Percentiles rank a stretch among this genome's conserved stretches.
Evolutionary conservation across 2,329 filamentous ascomycete genomes (phyloP).

Genomic region (Fusarium veterinarium): DNA sequence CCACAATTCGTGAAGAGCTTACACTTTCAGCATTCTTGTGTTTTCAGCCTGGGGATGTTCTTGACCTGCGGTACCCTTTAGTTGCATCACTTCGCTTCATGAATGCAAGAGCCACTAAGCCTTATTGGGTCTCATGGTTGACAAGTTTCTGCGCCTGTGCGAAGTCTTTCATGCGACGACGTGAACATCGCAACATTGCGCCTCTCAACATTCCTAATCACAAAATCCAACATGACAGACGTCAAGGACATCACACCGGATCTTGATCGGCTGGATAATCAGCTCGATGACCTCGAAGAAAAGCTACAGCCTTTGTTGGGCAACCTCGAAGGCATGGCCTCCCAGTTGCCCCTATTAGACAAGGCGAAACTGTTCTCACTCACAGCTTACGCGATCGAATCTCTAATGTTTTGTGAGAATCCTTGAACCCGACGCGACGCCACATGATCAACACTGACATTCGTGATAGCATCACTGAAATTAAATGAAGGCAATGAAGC

Average conservation of each 20-base stretch:
- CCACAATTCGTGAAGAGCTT: not conserved
- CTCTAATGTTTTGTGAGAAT: slow-evolving; percentile 80
- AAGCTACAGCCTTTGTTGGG: slow-evolving; percentile 79
- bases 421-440: too few relatives aligned
- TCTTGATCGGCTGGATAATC: slow-evolving; percentile 78
- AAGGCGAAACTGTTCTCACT: slow-evolving; percentile 95
- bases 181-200: slow-evolving; percentile 22
- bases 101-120: slow-evolving; percentile 22
- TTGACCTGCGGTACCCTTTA: not conserved
- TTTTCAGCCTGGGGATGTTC: not conserved
- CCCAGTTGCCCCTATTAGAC: slow-evolving; percentile 89
- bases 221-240: slow-evolving; percentile 50
- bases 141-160: slow-evolving; percentile 34
- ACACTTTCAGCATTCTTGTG: not conserved
- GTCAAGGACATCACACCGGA: slow-evolving; percentile 71
- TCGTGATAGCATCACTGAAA: slow-evolving; percentile 71
- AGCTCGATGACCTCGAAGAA: slow-evolving; percentile 83
- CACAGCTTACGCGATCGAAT: slow-evolving; percentile 89
- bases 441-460: not conserved
- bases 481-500: slow-evolving; percentile 79
- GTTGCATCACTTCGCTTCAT: slow-evolving; percentile 16
- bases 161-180: slow-evolving; percentile 38
- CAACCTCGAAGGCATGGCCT: slow-evolving; percentile 74
- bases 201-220: not conserved
- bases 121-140: slow-evolving; percentile 23